A percentile compares a stretch with the other conserved stretches of the same genome.
Conservation (phyloP, 2,329 filamentous ascomycete genomes). For the Colletotrichum costaricense region DNA sequence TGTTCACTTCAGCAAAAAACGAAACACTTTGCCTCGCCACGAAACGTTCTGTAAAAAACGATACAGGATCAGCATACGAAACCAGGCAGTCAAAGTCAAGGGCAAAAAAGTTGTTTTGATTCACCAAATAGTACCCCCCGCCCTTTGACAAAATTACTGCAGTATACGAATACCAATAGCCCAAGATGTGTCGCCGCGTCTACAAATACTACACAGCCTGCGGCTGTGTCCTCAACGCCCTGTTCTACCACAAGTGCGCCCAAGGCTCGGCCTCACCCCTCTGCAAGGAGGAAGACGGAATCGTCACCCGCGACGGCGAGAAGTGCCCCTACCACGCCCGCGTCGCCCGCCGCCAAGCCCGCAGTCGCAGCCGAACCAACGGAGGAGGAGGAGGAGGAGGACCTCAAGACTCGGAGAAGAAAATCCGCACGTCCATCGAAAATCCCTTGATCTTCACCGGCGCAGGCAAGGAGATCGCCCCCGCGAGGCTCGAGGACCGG, state of each 20-base stretch:
- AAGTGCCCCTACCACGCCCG: constrained; percentile 21
- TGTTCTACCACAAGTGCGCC: constrained; percentile 2
- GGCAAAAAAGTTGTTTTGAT: not conserved
- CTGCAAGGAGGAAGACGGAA: constrained; percentile 5
- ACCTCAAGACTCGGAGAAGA: no score
- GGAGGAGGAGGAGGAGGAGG: no score
- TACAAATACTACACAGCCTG: constrained; percentile 24
- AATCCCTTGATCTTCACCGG: not conserved
- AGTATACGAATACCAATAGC: not conserved
- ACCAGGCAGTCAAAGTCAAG: not conserved
- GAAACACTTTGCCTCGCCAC: not conserved
- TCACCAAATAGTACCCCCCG: not conserved
- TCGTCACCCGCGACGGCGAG: constrained; percentile 5
- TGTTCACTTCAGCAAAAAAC: not conserved
- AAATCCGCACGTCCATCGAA: not conserved
- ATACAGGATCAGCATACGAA: no score
- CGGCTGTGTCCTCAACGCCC: constrained; percentile 15
- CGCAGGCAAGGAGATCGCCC: not conserved
- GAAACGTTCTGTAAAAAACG: not conserved
- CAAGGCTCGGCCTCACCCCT: constrained; percentile 1
- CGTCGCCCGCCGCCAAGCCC: not conserved
- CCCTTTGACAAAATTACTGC: not conserved
- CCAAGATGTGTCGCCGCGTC: constrained; percentile 21
- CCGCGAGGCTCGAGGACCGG: not conserved
- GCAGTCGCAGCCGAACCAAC: not conserved